Base-by-base conservation (phyloP, 2,329 filamentous ascomycete species). In the Exophiala calicioides region DNA sequence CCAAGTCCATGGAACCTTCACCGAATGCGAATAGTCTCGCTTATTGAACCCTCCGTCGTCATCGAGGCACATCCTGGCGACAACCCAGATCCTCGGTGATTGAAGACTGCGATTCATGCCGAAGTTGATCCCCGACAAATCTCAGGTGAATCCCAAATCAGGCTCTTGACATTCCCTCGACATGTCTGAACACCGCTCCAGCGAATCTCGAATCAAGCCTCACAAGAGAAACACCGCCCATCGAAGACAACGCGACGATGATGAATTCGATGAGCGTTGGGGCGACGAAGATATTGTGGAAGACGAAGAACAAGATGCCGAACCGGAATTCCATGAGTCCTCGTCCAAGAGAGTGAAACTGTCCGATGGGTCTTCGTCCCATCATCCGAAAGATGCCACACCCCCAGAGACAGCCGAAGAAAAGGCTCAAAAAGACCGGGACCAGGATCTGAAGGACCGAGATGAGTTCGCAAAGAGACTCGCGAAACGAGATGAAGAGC, bases 401-500 rank as follows among this genome's bases (percentile, higher is more conserved):
- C 61, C 67, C 6, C 71, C 69, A 4, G 50, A 59, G 37, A 51
- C 53, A 15, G 82, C 86, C 10, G 78, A 79, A 12, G 75, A 77
- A 2, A 74, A 70, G 42, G 73, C 75, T 41, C 81, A 86, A 57
- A 67, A 73, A 26, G 79, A 79, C 30, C 73, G 81, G 34, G 70
- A 81, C 58, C 78, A 77, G 47, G 88, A 94, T 63, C 76, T 84
- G 15, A 80, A 80, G 53, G 89, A 94, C 63, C 78, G 86, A 30
- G 85, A 90, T 50, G 88, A 86, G 13, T 90, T 94, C 56, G 81
- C 88, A n/a, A 84, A 84, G 58, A 76, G 88, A 10, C 65, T 94
- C 44, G 82, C 80, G 35, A 81, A 82, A 33, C 87, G 86, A 62
- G 86, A 93, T 60, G 77, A 81, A 15, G 78, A 79, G 13, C 81